These are phyloP conservation scores for Spathaspora boniae DNA, from an alignment of 805 yeast genomes.

Conservation along the genomic window DNA sequence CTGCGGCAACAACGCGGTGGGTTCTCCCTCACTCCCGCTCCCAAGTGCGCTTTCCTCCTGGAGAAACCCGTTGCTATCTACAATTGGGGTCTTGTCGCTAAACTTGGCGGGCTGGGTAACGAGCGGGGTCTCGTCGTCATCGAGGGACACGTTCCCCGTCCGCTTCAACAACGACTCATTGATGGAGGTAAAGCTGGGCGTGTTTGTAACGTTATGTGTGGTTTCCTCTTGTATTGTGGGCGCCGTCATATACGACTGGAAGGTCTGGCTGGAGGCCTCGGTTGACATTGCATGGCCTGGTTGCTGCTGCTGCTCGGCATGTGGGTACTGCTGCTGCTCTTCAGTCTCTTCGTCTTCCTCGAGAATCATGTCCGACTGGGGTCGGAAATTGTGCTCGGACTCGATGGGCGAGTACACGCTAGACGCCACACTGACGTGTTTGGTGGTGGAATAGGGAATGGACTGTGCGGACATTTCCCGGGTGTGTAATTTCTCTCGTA, in stretches of 20 bases:
- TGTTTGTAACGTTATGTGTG: not conserved
- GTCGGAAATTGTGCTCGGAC: slow-evolving; percentile 12
- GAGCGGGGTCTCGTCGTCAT: slow-evolving; percentile 30
- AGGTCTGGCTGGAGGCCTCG: slow-evolving; percentile 21
- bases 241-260: slow-evolving; percentile 27
- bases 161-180: slow-evolving; percentile 28
- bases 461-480: no score
- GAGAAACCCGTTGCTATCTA: slow-evolving; percentile 11
- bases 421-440: slow-evolving; percentile 31
- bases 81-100: slow-evolving; percentile 30
- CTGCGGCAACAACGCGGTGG: slow-evolving; percentile 21
- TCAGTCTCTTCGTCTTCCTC: slow-evolving; percentile 13
- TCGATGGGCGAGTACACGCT: slow-evolving; percentile 34
- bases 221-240: no score
- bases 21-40: no score
- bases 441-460: no score
- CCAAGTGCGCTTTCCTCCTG: slow-evolving; percentile 5
- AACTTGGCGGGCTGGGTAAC: slow-evolving; percentile 9
- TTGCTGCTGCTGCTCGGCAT: not conserved
- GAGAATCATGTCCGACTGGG: slow-evolving; percentile 13
- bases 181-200: slow-evolving; percentile 32
- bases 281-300: slow-evolving; percentile 6
- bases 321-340: not conserved
- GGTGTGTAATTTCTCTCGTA: no score
- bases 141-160: slow-evolving; percentile 9